Conservation (phyloP, 371 early-diverging fungal species). For the Rhizomucor pusillus region DNA sequence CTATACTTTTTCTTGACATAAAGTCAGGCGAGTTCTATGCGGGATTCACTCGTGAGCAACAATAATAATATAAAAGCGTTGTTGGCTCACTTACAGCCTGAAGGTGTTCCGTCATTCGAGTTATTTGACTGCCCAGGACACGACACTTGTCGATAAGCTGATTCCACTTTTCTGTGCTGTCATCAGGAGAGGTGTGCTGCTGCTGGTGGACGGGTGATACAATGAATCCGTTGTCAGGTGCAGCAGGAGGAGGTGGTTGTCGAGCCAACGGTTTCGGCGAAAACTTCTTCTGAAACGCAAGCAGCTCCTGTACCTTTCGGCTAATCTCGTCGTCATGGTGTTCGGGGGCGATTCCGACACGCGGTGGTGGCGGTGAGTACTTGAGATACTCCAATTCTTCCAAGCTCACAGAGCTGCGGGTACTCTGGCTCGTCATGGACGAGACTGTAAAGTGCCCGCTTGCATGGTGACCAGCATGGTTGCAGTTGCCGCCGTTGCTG, state of each 20-base stretch:
- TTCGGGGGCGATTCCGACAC: slow-evolving; percentile 4
- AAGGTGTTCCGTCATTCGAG: slow-evolving; percentile 4
- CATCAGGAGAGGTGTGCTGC: neutral
- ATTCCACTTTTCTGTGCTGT: neutral
- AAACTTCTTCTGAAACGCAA: neutral
- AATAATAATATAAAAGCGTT: neutral
- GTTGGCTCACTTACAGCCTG: slow-evolving; percentile 10
- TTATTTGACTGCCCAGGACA: slow-evolving; percentile 8
- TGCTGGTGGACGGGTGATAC: neutral
- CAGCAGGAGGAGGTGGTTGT: neutral
- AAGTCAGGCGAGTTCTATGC: too few species aligned
- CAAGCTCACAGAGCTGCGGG: slow-evolving; percentile 27
- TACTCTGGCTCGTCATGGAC: slow-evolving; percentile 23
- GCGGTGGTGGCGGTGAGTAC: slow-evolving; percentile 9
- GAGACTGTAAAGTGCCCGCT: slow-evolving; percentile 1
- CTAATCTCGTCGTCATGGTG: slow-evolving; percentile 6
- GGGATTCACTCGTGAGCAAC: too few species aligned
- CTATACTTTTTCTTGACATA: neutral
- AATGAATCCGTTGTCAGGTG: neutral
- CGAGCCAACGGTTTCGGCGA: neutral
- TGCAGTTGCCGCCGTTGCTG: slow-evolving; percentile 11
- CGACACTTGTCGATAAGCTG: slow-evolving; percentile 17
- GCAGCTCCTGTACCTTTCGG: slow-evolving; percentile 6
- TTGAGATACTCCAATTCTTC: slow-evolving; percentile 24
- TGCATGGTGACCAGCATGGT: slow-evolving; percentile 2